phyloP scores from a whole-genome alignment of 2,329 filamentous ascomycete species.

The Sclerotinia sclerotiorum region DNA sequence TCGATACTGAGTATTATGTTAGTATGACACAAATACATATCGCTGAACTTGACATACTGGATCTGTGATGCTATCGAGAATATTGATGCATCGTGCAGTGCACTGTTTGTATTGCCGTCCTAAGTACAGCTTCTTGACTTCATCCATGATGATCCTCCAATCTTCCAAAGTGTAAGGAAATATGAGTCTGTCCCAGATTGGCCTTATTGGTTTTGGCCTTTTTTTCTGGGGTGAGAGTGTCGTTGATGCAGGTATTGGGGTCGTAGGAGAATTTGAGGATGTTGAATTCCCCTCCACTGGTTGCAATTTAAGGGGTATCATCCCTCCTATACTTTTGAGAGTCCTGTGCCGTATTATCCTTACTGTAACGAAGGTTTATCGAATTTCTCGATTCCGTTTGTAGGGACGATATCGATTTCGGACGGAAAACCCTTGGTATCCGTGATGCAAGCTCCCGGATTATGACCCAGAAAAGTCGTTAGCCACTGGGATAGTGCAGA shows the following conservation, averaged over 20 bases:
- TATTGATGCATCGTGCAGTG: constrained; percentile 35
- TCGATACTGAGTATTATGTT: constrained; percentile 27
- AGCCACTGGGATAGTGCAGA: constrained; percentile 8
- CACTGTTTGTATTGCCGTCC: constrained; percentile 39
- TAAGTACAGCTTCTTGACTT: constrained; percentile 37
- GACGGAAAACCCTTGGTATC: constrained; percentile 16
- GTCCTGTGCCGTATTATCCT: background rate
- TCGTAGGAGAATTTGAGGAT: constrained; percentile 8
- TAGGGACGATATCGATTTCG: constrained; percentile 14
- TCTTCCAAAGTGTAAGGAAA: constrained; percentile 36
- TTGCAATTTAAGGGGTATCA: constrained; percentile 23
- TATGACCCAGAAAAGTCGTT: constrained; percentile 6
- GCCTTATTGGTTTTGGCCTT: constrained; percentile 29
- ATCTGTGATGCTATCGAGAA: constrained; percentile 36
- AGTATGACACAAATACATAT: constrained; percentile 24
- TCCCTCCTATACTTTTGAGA: constrained; percentile 10
- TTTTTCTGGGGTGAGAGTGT: constrained; percentile 15
- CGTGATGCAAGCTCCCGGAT: constrained; percentile 22
- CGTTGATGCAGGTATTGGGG: constrained; percentile 13
- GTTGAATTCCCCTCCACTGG: constrained; percentile 13
- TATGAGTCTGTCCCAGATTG: constrained; percentile 26
- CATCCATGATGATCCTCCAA: constrained; percentile 38
- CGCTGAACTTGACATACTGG: constrained; percentile 30
- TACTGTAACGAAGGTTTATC: constrained; percentile 9
- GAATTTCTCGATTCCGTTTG: constrained; percentile 6